Evolutionary conservation across 2,329 filamentous ascomycete species (phyloP).

Genomic region (Aspergillus vadensis): DNA sequence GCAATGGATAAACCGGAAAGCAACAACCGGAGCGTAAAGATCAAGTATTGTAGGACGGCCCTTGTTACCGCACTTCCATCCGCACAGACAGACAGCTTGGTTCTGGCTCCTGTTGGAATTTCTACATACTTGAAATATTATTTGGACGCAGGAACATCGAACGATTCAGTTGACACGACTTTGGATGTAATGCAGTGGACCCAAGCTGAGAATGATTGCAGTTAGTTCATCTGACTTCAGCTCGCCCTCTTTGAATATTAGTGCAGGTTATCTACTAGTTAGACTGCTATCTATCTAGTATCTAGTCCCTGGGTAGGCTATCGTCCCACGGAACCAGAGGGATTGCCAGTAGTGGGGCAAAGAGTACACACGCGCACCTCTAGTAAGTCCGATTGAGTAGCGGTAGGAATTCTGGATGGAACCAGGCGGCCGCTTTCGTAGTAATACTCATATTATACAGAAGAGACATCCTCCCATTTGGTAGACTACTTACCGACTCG

Average conservation of each 20-base stretch:
- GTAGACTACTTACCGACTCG: not conserved
- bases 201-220: not conserved
- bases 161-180: too few relatives aligned
- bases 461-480: not conserved
- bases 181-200: too few relatives aligned
- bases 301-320: not conserved
- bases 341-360: not conserved
- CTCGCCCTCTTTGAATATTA: not conserved
- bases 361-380: constrained; percentile 1
- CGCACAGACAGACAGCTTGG: too few relatives aligned
- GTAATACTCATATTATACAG: not conserved
- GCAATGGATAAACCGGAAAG: not conserved
- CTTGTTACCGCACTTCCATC: too few relatives aligned
- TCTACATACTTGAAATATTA: too few relatives aligned
- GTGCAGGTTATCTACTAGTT: not conserved
- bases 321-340: not conserved
- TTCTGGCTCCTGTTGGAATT: too few relatives aligned
- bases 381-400: constrained; percentile 4
- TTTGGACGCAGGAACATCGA: too few relatives aligned
- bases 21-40: not conserved
- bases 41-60: not conserved
- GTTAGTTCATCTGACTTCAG: not conserved
- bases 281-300: not conserved
- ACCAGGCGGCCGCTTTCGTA: constrained; percentile 3
- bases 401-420: constrained; percentile 1